Evolutionary conservation across 164 flowering plant genomes (phyloP).

Genomic region (Nelumbo lutea): DNA sequence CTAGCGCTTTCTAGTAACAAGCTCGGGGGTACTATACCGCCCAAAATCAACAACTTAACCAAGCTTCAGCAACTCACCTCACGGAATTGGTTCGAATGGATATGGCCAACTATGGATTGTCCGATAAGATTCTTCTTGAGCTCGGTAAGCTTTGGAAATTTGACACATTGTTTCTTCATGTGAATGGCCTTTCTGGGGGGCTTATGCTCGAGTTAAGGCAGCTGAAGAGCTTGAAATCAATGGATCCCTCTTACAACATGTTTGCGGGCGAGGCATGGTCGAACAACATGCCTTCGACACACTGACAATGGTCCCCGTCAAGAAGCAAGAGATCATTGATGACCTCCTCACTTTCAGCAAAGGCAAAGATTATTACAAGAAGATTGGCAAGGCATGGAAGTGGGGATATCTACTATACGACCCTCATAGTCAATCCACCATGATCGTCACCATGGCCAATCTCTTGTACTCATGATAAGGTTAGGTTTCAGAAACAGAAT

Average conservation of each 20-base stretch:
- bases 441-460: too few relatives aligned
- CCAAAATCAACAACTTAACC: slow-evolving; percentile 66
- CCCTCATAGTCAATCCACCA: too few relatives aligned
- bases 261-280: slow-evolving; percentile 44
- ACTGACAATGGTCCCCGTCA: slow-evolving; percentile 72
- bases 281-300: slow-evolving; percentile 13
- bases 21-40: slow-evolving; percentile 66
- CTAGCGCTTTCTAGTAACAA: slow-evolving; percentile 92
- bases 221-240: slow-evolving; percentile 31
- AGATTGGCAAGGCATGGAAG: too few relatives aligned
- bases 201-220: slow-evolving; percentile 60
- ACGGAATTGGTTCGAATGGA: slow-evolving; percentile 58
- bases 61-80: slow-evolving; percentile 57
- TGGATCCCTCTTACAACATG: slow-evolving; percentile 86
- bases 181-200: slow-evolving; percentile 63
- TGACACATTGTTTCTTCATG: slow-evolving; percentile 80
- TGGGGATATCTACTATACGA: too few relatives aligned
- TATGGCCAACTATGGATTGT: slow-evolving; percentile 68
- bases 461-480: too few relatives aligned
- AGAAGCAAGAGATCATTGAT: slow-evolving; percentile 25
- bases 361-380: too few relatives aligned
- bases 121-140: slow-evolving; percentile 77
- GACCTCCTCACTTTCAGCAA: too few relatives aligned
- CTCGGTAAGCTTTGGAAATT: slow-evolving; percentile 64
- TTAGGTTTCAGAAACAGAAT: too few relatives aligned